Evolutionary conservation across 2,329 filamentous ascomycete species (phyloP).

Genomic region (Aspergillus candidus): DNA sequence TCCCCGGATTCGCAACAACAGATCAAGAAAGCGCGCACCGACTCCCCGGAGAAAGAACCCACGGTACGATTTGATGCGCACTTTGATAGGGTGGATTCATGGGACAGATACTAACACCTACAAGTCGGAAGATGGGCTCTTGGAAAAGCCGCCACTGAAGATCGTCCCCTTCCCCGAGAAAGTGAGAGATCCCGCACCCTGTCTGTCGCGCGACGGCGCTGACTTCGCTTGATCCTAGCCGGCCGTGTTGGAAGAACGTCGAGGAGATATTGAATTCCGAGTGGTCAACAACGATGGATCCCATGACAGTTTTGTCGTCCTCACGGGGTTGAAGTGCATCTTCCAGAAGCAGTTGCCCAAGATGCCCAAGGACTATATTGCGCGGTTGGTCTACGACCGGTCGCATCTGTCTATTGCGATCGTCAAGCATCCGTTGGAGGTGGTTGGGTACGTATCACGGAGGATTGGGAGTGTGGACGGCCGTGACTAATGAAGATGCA

Average conservation of each 20-base stretch:
- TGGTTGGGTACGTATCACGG: constrained; percentile 55
- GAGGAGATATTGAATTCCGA: constrained; percentile 90
- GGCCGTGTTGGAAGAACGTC: constrained; percentile 87
- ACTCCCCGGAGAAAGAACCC: constrained; percentile 36
- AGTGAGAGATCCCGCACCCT: constrained; percentile 39
- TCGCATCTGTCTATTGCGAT: constrained; percentile 96
- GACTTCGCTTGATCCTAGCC: constrained; percentile 58
- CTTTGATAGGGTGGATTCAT: too few relatives aligned
- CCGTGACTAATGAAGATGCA: constrained; percentile 33
- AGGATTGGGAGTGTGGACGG: background rate
- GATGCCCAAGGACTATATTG: constrained; percentile 99
- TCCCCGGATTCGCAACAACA: constrained; percentile 39
- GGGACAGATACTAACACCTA: background rate
- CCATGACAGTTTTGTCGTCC: constrained; percentile 82
- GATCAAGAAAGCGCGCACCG: constrained; percentile 46
- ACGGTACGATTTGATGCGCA: constrained; percentile 20
- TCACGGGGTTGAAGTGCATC: constrained; percentile 93
- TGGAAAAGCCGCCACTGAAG: constrained; percentile 50
- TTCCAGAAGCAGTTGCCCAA: constrained; percentile 98
- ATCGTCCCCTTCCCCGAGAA: constrained; percentile 87
- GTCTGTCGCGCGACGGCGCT: constrained; percentile 14
- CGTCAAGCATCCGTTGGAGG: constrained; percentile 90
- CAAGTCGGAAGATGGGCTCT: constrained; percentile 30
- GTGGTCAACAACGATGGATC: constrained; percentile 96
- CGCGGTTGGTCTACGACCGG: constrained; percentile 91